Evolutionary conservation across 768 basidiomycete species (phyloP).

Genomic region (Trametes cubensis): DNA sequence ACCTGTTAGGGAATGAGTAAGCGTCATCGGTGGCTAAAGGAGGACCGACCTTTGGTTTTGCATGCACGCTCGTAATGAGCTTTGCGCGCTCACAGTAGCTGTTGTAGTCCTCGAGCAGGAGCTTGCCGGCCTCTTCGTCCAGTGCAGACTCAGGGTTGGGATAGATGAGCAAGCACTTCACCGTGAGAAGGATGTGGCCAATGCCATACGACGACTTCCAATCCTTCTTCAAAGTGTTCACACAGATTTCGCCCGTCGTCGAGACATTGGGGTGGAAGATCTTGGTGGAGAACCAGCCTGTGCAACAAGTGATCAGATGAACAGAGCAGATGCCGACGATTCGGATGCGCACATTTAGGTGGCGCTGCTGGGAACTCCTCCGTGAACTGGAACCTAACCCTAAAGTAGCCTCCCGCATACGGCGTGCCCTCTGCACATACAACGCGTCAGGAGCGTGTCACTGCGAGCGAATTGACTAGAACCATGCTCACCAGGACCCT

Average conservation of each 20-base stretch:
- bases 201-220: slow-evolving; percentile 95
- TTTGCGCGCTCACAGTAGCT: slow-evolving; percentile 85
- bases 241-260: slow-evolving; percentile 87
- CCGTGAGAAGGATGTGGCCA: slow-evolving; percentile 85
- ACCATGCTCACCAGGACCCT: slow-evolving; percentile 77
- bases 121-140: slow-evolving; percentile 94
- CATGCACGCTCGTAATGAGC: slow-evolving; percentile 90
- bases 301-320: not conserved
- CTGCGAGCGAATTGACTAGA: not conserved
- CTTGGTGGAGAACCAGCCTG: slow-evolving; percentile 91
- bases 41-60: slow-evolving; percentile 67
- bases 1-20: slow-evolving; percentile 23
- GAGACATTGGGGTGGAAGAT: slow-evolving; percentile 99
- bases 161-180: slow-evolving; percentile 95
- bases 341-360: slow-evolving; percentile 75
- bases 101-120: slow-evolving; percentile 87
- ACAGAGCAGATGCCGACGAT: not conserved
- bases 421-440: slow-evolving; percentile 57
- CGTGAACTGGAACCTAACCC: slow-evolving; percentile 83
- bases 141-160: slow-evolving; percentile 96
- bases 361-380: slow-evolving; percentile 93
- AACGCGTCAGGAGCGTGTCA: slow-evolving; percentile 23
- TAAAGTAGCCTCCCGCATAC: slow-evolving; percentile 72
- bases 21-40: not conserved
- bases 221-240: slow-evolving; percentile 96